Percentiles rank a stretch among this genome's conserved stretches.
These are phyloP conservation scores for Neurospora sp. DNA, from an alignment of 495 filamentous ascomycete genomes.

Conservation along the genomic window DNA sequence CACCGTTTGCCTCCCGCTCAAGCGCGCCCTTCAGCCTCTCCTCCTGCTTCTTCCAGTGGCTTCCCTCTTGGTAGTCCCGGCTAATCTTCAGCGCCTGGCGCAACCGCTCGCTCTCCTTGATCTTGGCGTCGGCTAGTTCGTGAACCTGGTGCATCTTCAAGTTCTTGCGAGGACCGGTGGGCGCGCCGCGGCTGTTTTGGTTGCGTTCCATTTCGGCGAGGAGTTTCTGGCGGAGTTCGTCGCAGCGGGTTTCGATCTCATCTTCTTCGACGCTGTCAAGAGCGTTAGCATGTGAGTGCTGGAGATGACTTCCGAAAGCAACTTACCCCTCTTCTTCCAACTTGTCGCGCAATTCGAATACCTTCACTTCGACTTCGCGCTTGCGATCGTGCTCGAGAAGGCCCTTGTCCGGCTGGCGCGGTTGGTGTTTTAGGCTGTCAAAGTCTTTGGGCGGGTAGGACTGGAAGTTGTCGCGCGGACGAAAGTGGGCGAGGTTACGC, in stretches of 20 bases:
- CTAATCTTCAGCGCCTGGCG: conserved; percentile 81
- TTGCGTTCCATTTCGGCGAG: conserved; percentile 40
- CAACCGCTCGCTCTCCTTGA: conserved; percentile 85
- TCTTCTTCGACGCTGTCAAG: conserved; percentile 56
- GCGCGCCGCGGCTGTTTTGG: conserved; percentile 11
- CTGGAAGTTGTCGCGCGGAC: conserved; percentile 55
- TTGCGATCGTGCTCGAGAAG: conserved; percentile 90
- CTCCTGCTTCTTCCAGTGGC: conserved; percentile 62
- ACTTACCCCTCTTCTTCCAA: conserved; percentile 79
- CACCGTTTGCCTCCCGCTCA: conserved; percentile 31
- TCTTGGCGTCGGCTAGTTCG: conserved; percentile 92
- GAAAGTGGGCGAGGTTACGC: conserved; percentile 72
- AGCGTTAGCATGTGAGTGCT: neutral
- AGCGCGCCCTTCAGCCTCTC: conserved; percentile 55
- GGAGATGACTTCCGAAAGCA: neutral
- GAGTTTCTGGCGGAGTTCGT: conserved; percentile 53
- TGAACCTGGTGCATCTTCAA: conserved; percentile 92
- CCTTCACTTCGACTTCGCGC: conserved; percentile 80
- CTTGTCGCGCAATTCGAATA: conserved; percentile 79
- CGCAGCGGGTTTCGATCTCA: conserved; percentile 63
- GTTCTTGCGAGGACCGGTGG: conserved; percentile 33
- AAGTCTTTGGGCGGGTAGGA: conserved; percentile 50
- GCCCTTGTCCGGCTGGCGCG: conserved; percentile 78
- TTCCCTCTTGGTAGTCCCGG: conserved; percentile 78
- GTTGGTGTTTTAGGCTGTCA: conserved; percentile 52